A percentile compares a stretch with the other conserved stretches of the same genome.
phyloP scores from a whole-genome alignment of 495 filamentous ascomycete species.

The Durotheca rogersii region DNA sequence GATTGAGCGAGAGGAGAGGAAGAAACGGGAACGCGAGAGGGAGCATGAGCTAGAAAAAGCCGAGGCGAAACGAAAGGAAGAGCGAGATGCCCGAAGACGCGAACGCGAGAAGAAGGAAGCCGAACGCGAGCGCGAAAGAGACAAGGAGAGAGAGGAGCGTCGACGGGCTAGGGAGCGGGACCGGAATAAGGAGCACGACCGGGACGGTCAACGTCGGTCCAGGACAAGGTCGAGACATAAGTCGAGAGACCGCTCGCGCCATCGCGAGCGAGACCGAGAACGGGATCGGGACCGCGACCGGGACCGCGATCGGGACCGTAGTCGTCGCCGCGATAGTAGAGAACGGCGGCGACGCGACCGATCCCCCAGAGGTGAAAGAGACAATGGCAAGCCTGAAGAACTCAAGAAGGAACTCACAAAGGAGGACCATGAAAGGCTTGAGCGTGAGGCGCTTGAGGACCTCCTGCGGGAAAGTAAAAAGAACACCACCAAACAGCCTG shows the following conservation, averaged over 20 bases:
- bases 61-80: constrained; percentile 59
- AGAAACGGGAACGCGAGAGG: constrained; percentile 55
- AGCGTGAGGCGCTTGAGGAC: constrained; percentile 56
- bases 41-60: constrained; percentile 62
- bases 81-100: constrained; percentile 56
- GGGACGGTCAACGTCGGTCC: constrained; percentile 30
- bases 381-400: constrained; percentile 35
- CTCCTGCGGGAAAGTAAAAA: constrained; percentile 56
- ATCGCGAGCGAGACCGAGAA: constrained; percentile 36
- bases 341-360: constrained; percentile 36
- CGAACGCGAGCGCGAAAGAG: constrained; percentile 57
- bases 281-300: constrained; percentile 36
- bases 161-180: constrained; percentile 43
- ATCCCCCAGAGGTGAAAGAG: constrained; percentile 34
- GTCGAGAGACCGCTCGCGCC: constrained; percentile 31
- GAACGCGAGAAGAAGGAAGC: constrained; percentile 58
- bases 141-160: constrained; percentile 56
- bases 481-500: constrained; percentile 45
- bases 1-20: constrained; percentile 62
- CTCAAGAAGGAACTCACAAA: constrained; percentile 52
- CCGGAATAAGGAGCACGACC: constrained; percentile 37
- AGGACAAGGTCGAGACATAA: constrained; percentile 35
- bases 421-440: constrained; percentile 55
- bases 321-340: constrained; percentile 31
- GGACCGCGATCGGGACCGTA: constrained; percentile 34